Base-by-base conservation (phyloP, 1,139 yeast species). In the Wickerhamiella infanticola region DNA sequence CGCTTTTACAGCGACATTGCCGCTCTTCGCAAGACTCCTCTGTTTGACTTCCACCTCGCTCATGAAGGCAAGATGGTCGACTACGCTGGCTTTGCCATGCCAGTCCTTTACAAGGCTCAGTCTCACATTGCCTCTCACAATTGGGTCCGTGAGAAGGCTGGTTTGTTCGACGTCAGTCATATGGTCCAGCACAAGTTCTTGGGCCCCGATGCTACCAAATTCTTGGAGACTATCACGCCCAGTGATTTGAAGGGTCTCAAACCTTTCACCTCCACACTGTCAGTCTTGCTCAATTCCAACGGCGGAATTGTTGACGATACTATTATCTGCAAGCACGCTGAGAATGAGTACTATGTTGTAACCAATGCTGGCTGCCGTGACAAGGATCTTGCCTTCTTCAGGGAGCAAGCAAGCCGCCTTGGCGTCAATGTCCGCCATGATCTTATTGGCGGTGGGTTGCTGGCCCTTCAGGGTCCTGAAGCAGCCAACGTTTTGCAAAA, bases 291-390 rank as follows among this genome's bases (percentile, higher is more conserved):
- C 56, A 86, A 81, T 61, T 65, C 70, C 36, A 56, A 76, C 4
- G 90, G 94, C 36, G 88, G 94, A 4, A 75, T 90, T 55, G 70
- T 75, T 18, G 98, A 90, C 64, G 98, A 90, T 62, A 81, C 94
- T 47, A 84, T 90, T 53, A 79, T 90, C 58, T 83, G 95, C 50
- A 86, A 82, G 62, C 90, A 81, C 54, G 78, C 70, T 3, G 81
- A 81, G n/a, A 74, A 80, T 51, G 74, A 75, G 35, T 88, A 73
- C 62, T 86, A 86, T 62, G 77, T 90, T 60, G 98, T 90, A n/a
- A 88, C 97, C 45, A 90, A 90, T 62, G 98, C 98, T 5, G 97
- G 95, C 5, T 83, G 97, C 58, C 73, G 94, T 51, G 90, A 75
- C 3, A 80, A 82, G 60, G 97, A 88, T 59, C 62, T 77, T 38